Percentiles rank a stretch among this genome's conserved stretches.
Evolutionary conservation across 495 filamentous ascomycete species (phyloP).

Genomic region (Daldinia caldariorum): DNA sequence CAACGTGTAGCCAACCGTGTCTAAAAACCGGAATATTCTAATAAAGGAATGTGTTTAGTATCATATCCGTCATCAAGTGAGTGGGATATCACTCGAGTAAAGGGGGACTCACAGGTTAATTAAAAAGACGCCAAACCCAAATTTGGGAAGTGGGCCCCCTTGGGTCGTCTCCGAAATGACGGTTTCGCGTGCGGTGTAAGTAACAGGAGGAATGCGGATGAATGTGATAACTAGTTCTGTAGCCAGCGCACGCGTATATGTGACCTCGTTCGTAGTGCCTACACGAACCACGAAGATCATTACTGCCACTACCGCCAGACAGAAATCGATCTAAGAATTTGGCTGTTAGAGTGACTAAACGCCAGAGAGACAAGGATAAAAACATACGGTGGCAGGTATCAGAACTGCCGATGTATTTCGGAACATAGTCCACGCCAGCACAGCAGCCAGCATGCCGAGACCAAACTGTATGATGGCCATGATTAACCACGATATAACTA

Average conservation of each 20-base stretch:
- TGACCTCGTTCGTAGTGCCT: constrained; percentile 42
- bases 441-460: constrained; percentile 44
- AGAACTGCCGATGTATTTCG: constrained; percentile 36
- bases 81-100: neutral
- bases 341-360: constrained; percentile 16
- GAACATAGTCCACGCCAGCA: constrained; percentile 48
- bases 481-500: constrained; percentile 42
- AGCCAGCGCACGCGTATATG: constrained; percentile 44
- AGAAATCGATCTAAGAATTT: constrained; percentile 46
- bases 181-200: constrained; percentile 47
- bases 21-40: constrained; percentile 46
- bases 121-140: constrained; percentile 48
- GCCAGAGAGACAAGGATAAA: neutral
- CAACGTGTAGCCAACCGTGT: constrained; percentile 44
- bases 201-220: constrained; percentile 47
- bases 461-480: constrained; percentile 50
- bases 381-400: constrained; percentile 46
- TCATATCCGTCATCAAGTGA: neutral
- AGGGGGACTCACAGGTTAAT: constrained; percentile 47
- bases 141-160: constrained; percentile 39
- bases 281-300: constrained; percentile 43
- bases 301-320: constrained; percentile 44
- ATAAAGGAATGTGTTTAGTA: constrained; percentile 8
- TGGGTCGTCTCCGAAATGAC: constrained; percentile 34
- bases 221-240: constrained; percentile 45